A percentile compares a stretch with the other conserved stretches of the same genome.
Evolutionary conservation across 139 green algal species (phyloP).

Genomic region (Closterium sp.): DNA sequence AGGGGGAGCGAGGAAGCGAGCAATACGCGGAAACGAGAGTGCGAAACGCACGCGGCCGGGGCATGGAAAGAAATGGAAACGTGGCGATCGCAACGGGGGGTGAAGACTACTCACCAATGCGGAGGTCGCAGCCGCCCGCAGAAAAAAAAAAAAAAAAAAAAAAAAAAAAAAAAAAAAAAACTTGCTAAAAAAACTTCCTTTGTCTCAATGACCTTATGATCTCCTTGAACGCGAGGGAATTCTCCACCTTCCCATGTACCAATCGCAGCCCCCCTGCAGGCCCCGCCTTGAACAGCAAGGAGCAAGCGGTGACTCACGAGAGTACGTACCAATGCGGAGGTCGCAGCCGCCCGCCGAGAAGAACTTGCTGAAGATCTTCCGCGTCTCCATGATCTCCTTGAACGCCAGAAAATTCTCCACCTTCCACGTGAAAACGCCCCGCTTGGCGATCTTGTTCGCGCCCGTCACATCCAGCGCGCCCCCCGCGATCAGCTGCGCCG

Average conservation of each 20-base stretch:
- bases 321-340: constrained; percentile 60
- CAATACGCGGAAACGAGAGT: no score
- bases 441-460: constrained; percentile 6
- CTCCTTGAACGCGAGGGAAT: constrained; percentile 68
- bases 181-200: constrained; percentile 72
- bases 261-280: neutral
- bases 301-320: neutral
- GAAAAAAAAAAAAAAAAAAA: no score
- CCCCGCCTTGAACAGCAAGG: no score
- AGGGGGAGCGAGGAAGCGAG: no score
- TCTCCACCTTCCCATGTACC: neutral
- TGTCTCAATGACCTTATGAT: constrained; percentile 79
- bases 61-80: no score
- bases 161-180: no score
- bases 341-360: constrained; percentile 58
- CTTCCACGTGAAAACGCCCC: constrained; percentile 62
- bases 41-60: no score
- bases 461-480: neutral
- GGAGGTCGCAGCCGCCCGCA: no score
- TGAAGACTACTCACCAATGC: neutral
- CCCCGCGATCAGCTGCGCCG: neutral
- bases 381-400: constrained; percentile 73
- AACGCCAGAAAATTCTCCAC: constrained; percentile 73
- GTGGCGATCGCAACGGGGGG: no score
- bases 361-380: constrained; percentile 74